Evolutionary conservation across 352 stramenopile genomes (phyloP).

Genomic region (Pythium oligandrum): DNA sequence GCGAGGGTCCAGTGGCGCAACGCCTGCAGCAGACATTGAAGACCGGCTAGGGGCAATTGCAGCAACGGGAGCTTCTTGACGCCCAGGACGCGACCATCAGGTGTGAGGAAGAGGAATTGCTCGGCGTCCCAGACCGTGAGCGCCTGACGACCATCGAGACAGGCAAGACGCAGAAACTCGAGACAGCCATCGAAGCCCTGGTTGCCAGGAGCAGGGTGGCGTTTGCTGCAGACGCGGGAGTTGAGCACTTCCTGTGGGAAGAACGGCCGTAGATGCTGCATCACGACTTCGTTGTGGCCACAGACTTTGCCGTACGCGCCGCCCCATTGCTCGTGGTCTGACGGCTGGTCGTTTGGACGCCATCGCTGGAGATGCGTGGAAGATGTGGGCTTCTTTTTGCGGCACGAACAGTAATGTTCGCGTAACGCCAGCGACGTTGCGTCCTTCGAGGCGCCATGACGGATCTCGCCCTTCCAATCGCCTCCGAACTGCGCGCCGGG

Average conservation of each 20-base stretch:
- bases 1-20: conserved; percentile 51
- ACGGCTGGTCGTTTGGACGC: conserved; percentile 67
- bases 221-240: conserved; percentile 77
- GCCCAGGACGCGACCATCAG: conserved; percentile 35
- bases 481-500: conserved; percentile 37
- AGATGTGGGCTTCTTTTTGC: conserved; percentile 8
- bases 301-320: conserved; percentile 82
- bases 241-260: conserved; percentile 87
- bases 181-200: conserved; percentile 87
- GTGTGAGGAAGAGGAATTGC: conserved; percentile 66
- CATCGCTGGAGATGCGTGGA: conserved; percentile 37
- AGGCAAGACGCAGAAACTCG: conserved; percentile 75
- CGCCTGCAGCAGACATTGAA: conserved; percentile 50
- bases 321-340: conserved; percentile 72
- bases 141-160: conserved; percentile 22
- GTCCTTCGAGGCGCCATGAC: conserved; percentile 78
- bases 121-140: conserved; percentile 87
- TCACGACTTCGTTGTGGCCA: conserved; percentile 88
- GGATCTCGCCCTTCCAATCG: conserved; percentile 57
- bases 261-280: conserved; percentile 81
- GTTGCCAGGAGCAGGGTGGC: conserved; percentile 81
- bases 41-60: conserved; percentile 40
- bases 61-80: conserved; percentile 70
- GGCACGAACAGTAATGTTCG: conserved; percentile 26
- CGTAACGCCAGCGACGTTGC: conserved; percentile 53